Base-by-base conservation (phyloP, 2,329 filamentous ascomycete genomes). In the Cytospora leucostoma region DNA sequence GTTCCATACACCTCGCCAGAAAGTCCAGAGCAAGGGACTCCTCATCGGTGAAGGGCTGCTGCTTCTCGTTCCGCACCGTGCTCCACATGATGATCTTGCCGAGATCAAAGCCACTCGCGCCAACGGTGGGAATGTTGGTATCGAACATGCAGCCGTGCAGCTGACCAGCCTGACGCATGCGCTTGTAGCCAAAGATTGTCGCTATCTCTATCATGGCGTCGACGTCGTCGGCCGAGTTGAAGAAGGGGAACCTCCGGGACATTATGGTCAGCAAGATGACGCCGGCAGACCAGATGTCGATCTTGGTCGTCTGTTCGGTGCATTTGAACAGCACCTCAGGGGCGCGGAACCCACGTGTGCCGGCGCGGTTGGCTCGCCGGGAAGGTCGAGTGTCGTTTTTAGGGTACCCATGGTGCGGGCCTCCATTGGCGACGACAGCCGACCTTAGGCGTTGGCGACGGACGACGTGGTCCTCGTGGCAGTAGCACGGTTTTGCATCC, bases 271-370 rank as follows among this genome's bases (percentile, higher is more conserved):
- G 82, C 2, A 99, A 83, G 61, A 99, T 96, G n/a, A 99, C 93
- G 50, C 95, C 95, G 0, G 89, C 93, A 32, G 92, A 97, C 95
- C 95, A 99, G 68, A 99, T 90, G 74, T 99, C 95, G 69, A 99
- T 95, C 69, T 94, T 90, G 51, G 91, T 94, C 4, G 90, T 96
- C 75, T 99, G 95, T 67, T 93, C 90, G 0, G 93, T 97, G 78
- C 95, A 99, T 76, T 99, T 99, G 77, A 98, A 91, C 1, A 99
- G 82, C 3, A 99, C 95, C 75, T 99, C 95, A 8, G 95, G 95
- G 0, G 95, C 95, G 61, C 95, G 91, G 77, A 99, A 99, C 1
- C 95, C 95, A 73, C 95, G 85, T 6, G 95, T 99, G 21, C 95
- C 95, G 5, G 95, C 95, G 66, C 95, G 88, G 75, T 99, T 99